phyloP scores from a whole-genome alignment of 495 filamentous ascomycete genomes.

The Monascus purpureus region DNA sequence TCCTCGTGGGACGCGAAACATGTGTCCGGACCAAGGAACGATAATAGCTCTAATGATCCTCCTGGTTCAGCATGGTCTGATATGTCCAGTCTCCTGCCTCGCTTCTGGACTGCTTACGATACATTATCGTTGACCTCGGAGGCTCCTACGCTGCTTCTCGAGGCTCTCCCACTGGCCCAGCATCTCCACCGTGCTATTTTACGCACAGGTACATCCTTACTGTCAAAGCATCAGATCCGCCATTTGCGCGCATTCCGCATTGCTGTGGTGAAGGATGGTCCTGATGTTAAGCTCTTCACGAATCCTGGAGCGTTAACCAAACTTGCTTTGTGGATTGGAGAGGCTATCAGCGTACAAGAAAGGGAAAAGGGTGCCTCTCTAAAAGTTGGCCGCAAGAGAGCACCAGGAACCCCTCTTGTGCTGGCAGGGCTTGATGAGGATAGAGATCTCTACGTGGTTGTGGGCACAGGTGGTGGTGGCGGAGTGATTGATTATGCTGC shows the following conservation, averaged over 20 bases:
- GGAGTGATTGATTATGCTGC: constrained; percentile 48
- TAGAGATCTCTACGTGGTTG: constrained; percentile 78
- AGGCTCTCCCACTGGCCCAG: constrained; percentile 74
- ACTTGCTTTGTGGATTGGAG: constrained; percentile 83
- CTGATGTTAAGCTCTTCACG: constrained; percentile 75
- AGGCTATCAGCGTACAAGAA: constrained; percentile 84
- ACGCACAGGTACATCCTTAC: constrained; percentile 75
- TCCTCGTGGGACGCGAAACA: constrained; percentile 23
- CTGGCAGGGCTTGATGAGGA: constrained; percentile 81
- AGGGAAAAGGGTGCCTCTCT: constrained; percentile 56
- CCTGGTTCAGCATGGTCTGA: constrained; percentile 17
- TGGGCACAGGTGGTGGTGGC: constrained; percentile 68
- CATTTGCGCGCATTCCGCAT: constrained; percentile 87
- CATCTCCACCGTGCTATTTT: constrained; percentile 86
- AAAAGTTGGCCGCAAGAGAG: constrained; percentile 43
- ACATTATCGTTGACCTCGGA: constrained; percentile 44
- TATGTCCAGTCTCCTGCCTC: constrained; percentile 27
- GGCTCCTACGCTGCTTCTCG: constrained; percentile 35
- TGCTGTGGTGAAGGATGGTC: constrained; percentile 88
- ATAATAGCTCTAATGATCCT: constrained; percentile 15
- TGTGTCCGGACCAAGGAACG: constrained; percentile 17
- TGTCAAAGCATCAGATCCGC: constrained; percentile 87
- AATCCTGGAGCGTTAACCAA: constrained; percentile 88
- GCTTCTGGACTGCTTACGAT: constrained; percentile 94
- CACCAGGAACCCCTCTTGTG: constrained; percentile 65